Base-by-base conservation (phyloP, 1,284 basidiomycete species). In the Ustilago loliicola region DNA sequence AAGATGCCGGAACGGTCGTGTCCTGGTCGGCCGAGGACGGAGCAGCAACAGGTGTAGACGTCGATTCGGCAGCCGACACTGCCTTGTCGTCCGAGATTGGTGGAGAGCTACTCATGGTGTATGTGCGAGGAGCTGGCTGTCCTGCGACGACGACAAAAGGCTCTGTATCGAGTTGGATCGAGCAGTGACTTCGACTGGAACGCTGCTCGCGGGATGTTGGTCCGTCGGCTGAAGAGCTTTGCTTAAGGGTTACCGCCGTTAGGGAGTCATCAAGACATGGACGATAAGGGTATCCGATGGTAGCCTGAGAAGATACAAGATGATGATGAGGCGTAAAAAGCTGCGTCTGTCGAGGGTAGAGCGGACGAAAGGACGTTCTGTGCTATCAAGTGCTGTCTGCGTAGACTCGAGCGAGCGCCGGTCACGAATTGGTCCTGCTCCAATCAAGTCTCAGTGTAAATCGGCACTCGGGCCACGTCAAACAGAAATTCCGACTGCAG, bases 101-200 rank as follows among this genome's bases (percentile, higher is more conserved):
- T 53, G 66, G 50, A 13, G 59, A 36, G 62, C 58, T 60, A 58
- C 60, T 73, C 71, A 73, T 73, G 47, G 2, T 64, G 71, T 30
- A 27, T 50, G 5, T 29, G 7, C 17, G 48, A 21, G 21, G n/a
- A 38, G 42, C 42, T 1, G n/a, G 42, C n/a, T 9, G 42, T 17
- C n/a, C 3, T 21, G 1, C 11, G 11, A 9, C 9, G 48, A 50
- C 13, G 25, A 29, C 25, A 15, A 29, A 4, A 2, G 45, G 21
- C 8, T 48, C 5, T 48, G 21, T 19, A 7, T 40, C 17, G 17
- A 19, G 38, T 19, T 40, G 15, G 3, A 40, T 2, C 32, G 38
- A 15, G 3, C n/a, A 8, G 42, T 21, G 2, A 21, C 8, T 6
- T 45, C n/a, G 42, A 21, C 21, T 21, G 42, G n/a, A 8, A 11